Conservation (phyloP, 305 asterid genomes). For the Rubia balearica region DNA sequence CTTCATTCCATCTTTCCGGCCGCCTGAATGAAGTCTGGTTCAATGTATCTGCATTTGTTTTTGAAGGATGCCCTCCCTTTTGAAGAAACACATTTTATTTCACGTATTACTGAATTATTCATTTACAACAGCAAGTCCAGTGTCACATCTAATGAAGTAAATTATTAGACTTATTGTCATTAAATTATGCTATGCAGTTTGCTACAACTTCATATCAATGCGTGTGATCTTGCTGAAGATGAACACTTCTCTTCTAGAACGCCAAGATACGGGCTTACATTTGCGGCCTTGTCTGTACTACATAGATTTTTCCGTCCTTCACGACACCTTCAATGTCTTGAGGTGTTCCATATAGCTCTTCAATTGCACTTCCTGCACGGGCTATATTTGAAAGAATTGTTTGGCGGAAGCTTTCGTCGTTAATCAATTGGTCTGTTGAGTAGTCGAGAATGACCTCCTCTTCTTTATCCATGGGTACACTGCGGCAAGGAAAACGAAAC, state of each 20-base stretch:
- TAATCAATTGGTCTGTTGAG: slow-evolving; percentile 68
- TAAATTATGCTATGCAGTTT: neutral
- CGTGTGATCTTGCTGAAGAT: neutral
- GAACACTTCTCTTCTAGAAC: too few species aligned
- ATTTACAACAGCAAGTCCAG: neutral
- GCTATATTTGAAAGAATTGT: slow-evolving; percentile 72
- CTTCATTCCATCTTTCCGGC: slow-evolving; percentile 14
- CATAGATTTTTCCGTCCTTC: slow-evolving; percentile 78
- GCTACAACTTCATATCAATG: neutral
- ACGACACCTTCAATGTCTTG: slow-evolving; percentile 98
- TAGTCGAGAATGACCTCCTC: slow-evolving; percentile 75
- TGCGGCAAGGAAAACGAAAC: slow-evolving; percentile 25
- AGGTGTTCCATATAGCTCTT: slow-evolving; percentile 80
- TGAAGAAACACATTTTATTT: slow-evolving; percentile 1
- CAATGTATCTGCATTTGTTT: slow-evolving; percentile 5
- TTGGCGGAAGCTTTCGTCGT: slow-evolving; percentile 53
- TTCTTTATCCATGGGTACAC: slow-evolving; percentile 97
- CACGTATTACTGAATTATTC: neutral
- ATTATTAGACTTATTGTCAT: neutral
- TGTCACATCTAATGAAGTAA: neutral
- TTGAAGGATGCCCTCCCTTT: slow-evolving; percentile 10
- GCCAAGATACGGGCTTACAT: slow-evolving; percentile 43
- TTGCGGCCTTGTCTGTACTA: slow-evolving; percentile 98
- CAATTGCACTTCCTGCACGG: slow-evolving; percentile 74
- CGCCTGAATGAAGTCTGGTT: slow-evolving; percentile 25